Base-by-base conservation (phyloP, 768 basidiomycete species). In the Kwoniella bestiolae region DNA sequence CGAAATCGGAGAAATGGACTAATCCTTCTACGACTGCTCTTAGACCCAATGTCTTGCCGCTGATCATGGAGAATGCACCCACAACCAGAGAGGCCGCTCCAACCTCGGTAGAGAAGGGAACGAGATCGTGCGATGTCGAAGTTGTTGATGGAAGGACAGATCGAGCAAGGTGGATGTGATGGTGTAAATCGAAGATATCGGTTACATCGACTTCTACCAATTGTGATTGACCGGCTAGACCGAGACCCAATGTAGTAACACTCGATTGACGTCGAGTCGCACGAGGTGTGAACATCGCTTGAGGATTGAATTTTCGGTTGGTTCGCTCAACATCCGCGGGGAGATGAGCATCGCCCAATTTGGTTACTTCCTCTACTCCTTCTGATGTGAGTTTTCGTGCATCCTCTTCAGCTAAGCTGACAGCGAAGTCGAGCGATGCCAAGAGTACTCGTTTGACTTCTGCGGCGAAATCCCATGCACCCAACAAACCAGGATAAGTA, bases 271-370 rank as follows among this genome's bases (percentile, higher is more conserved):
- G 82, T 60, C 86, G 86, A 83, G 94, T 94, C 91, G 95, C 95
- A 9, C 75, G 72, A 46, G 85, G 81, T 60, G 86, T 87, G 83
- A 98, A 99, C 96, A 99, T 98, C 14, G 92, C 95, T 78, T 95
- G 90, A n/a, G 95, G 92, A 83, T 91, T 88, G 84, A 99, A 99
- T 12, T 95, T 87, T 28, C 92, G 85, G 61, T 87, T 85, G 53
- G 87, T 87, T 44, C 91, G 85, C 79, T 93, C 92, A 25, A 92
- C 91, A 63, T 88, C 90, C 56, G 85, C 85, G 1, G 83, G 82
- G 1, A 99, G 86, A 81, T 91, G 87, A 62, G 83, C 83, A 65
- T 95, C 89, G 21, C 87, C 93, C 21, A 96, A 83, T 18, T 85
- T 82, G 44, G 84, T 83, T 67, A 96, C 86, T 68, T 85, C 84